Evolutionary conservation across 768 basidiomycete species (phyloP).

Genomic region (Suillus cothurnatus): DNA sequence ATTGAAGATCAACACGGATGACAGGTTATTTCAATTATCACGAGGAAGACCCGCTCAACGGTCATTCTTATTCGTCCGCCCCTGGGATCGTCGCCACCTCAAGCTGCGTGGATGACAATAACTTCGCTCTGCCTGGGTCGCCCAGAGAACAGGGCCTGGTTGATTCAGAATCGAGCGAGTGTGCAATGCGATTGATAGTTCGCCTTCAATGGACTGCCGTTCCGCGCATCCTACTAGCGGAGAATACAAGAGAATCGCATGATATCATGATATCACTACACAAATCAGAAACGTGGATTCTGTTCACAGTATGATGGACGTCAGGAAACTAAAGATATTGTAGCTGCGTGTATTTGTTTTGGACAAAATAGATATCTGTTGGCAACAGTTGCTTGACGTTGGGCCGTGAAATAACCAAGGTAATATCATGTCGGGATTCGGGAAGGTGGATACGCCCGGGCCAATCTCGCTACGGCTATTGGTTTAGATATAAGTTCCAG

Average conservation of each 20-base stretch:
- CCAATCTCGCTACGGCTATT: too few relatives aligned
- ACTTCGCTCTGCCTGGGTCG: neutral
- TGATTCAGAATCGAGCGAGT: neutral
- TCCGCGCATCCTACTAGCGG: neutral
- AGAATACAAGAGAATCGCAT: neutral
- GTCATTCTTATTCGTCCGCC: neutral
- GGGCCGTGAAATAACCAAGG: too few relatives aligned
- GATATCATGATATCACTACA: neutral
- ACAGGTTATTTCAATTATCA: neutral
- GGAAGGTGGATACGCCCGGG: too few relatives aligned
- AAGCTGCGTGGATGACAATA: neutral
- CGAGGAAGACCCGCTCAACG: neutral
- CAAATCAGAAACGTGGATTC: neutral
- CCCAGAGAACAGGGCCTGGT: neutral
- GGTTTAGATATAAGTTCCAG: too few relatives aligned
- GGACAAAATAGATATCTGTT: too few relatives aligned
- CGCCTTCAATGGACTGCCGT: neutral
- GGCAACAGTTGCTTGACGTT: too few relatives aligned
- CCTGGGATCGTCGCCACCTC: neutral
- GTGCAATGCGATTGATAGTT: neutral
- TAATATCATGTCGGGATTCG: too few relatives aligned
- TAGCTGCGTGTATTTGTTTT: too few relatives aligned
- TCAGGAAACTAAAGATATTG: neutral
- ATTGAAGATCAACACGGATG: neutral
- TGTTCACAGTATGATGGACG: neutral